Evolutionary conservation across 805 yeast species (phyloP).

Genomic region (Blastobotrys robertii): DNA sequence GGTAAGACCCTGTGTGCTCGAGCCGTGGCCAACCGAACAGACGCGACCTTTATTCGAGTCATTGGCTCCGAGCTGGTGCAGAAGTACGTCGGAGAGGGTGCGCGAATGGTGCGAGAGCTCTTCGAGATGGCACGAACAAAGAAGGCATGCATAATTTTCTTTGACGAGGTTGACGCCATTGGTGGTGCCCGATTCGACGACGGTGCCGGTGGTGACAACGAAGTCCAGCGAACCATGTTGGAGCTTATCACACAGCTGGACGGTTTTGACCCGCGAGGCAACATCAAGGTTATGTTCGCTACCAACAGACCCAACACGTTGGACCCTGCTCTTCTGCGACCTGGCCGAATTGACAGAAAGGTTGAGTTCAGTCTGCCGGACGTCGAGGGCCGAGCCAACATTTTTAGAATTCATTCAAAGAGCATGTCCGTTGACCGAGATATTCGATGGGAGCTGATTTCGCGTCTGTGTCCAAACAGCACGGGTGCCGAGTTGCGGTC

Average conservation of each 20-base stretch:
- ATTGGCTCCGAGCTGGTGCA: slow-evolving; percentile 98
- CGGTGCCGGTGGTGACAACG: slow-evolving; percentile 99
- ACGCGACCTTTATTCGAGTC: slow-evolving; percentile 96
- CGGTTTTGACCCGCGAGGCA: slow-evolving; percentile 98
- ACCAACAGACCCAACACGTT: slow-evolving; percentile 96
- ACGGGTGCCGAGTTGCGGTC: slow-evolving; percentile 99
- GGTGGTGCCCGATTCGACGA: slow-evolving; percentile 99
- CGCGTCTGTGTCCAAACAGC: slow-evolving; percentile 94
- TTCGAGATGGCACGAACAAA: slow-evolving; percentile 99
- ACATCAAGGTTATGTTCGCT: slow-evolving; percentile 98
- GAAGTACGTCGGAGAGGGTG: slow-evolving; percentile 99
- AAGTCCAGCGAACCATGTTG: slow-evolving; percentile 98
- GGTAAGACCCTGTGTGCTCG: slow-evolving; percentile 98
- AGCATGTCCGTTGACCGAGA: slow-evolving; percentile 97
- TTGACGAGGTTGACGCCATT: slow-evolving; percentile 97
- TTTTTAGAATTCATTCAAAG: slow-evolving; percentile 93
- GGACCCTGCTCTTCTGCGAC: slow-evolving; percentile 95
- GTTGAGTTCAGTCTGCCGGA: slow-evolving; percentile 96
- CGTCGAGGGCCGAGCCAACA: slow-evolving; percentile 94
- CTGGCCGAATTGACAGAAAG: slow-evolving; percentile 98
- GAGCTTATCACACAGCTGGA: slow-evolving; percentile 95
- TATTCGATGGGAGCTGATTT: slow-evolving; percentile 96
- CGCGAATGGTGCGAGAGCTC: slow-evolving; percentile 97
- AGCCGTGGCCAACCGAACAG: slow-evolving; percentile 98
- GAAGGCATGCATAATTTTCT: slow-evolving; percentile 95